Evolutionary conservation across 129 eudicot genomes (phyloP), one percentile per base, ranked within the genome.

Genomic region (Calendula officinalis): DNA sequence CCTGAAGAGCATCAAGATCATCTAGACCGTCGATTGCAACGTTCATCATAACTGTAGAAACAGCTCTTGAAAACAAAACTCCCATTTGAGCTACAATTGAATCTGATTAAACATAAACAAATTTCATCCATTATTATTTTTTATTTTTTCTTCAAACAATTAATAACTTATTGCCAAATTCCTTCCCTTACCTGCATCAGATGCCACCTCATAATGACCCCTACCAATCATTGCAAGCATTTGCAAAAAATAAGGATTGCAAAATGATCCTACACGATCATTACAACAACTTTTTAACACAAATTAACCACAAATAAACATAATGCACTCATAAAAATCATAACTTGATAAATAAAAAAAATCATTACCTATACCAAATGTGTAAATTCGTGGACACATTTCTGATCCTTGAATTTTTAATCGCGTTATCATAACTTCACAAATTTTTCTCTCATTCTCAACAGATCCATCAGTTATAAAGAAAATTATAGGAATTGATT

Each of bases 391-490:
- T 36, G 99, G 91, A 57, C 71, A 61, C 16, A 83, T 12, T 3
- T 74, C 67, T 44, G 83, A 67, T 66, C 80, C 78, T 63, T 69
- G 76, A 67, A 65, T 73, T 66, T 50, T 45, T 35, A 80, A 35
- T 67, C 66, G 86, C 71, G 66, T 81, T 66, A 69, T 77, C 83
- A 84, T 53, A 22, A 62, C 61, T 66, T 86, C 77, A 65, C 96
- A 92, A 55, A 92, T 92, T 56, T 73, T 70, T 71, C 91, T 85
- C 89, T 92, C 99, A 73, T 88, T 86, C 79, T 92, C 91, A 69
- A 88, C 95, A 73, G 96, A 70, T 49, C 99, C 99, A 38, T 92
- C 99, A 33, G 99, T 88, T 33, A 92, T 73, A 16, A 92, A 91
- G 63, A 85, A 75, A 50, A 92, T 73, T 32, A 83, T 54, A 6